Evolutionary conservation across 495 filamentous ascomycete genomes (phyloP), one percentile per base, ranked within the genome.

Genomic region (Alectoria sarmentosa): DNA sequence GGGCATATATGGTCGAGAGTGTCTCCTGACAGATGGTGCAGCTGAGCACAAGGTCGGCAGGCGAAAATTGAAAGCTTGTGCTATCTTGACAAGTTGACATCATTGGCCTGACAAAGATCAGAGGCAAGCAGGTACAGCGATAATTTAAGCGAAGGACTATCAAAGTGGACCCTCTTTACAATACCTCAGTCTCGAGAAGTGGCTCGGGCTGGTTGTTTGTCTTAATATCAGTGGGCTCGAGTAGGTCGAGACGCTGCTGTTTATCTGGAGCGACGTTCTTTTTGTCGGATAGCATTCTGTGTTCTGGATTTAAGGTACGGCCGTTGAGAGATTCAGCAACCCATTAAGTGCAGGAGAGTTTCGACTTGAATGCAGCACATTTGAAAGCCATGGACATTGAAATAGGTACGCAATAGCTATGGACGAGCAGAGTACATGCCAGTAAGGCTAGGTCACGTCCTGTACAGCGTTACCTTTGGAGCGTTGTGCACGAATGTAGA

Each of bases 11-110:
- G 15, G 75, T 74, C 17, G 72, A 66, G 23, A 78, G 56, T 4
- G 76, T 75, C 0, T 65, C 67, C 37, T 75, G 72, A 62, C 79
- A 81, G 28, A 79, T 63, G 32, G 63, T 65, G 68, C 79, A 81
- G 63, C 74, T 75, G 58, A 81, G 73, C 28, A 81, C 71, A 38
- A 79, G 64, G 58, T 78, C 76, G 49, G 72, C 41, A 36, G 67
- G 52, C 17, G 19, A 65, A 56, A 49, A 28, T 19, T 11, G 41
- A 36, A 49, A 38, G n/a, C 30, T n/a, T 36, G 9, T 42, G 38
- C 41, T 57, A 37, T 49, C 30, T 21, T 36, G n/a, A 30, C 23
- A 17, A 17, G 15, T 7, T 52, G 48, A 52, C 23, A 52, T 34
- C 34, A 21, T 19, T 4, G 26, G 19, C 17, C 30, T 21, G 10